phyloP scores from a whole-genome alignment of 164 flowering plant genomes.

The Chimonanthus salicifolius region DNA sequence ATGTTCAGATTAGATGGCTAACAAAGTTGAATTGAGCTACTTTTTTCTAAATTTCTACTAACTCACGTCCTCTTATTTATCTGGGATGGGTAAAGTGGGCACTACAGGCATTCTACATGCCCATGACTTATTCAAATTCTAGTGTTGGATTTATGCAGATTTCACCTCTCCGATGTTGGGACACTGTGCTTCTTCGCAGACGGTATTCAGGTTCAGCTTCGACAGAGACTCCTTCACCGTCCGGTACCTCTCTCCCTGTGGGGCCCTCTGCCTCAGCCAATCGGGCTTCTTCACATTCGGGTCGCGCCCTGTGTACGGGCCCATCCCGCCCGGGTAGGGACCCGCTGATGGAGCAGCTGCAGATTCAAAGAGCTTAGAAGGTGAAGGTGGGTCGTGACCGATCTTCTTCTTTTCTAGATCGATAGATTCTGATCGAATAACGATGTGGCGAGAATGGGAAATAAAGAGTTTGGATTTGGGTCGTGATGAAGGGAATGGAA shows the following conservation, averaged over 20 bases:
- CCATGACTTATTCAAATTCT: too few relatives aligned
- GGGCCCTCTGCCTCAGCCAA: constrained; percentile 86
- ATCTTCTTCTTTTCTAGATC: constrained; percentile 14
- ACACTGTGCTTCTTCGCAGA: constrained; percentile 94
- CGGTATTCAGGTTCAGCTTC: constrained; percentile 71
- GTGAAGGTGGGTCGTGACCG: background rate
- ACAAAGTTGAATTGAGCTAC: too few relatives aligned
- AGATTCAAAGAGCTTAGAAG: constrained; percentile 29
- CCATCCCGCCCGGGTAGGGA: constrained; percentile 51
- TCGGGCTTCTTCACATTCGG: constrained; percentile 77
- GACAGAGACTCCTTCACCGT: constrained; percentile 69
- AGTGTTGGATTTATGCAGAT: too few relatives aligned
- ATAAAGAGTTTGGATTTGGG: constrained; percentile 9
- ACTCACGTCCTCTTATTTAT: too few relatives aligned
- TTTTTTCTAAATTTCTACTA: too few relatives aligned
- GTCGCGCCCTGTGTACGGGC: constrained; percentile 74
- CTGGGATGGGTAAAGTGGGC: too few relatives aligned
- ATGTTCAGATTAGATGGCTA: too few relatives aligned
- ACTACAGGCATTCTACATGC: too few relatives aligned
- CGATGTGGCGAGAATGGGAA: background rate
- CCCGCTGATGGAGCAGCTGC: constrained; percentile 11
- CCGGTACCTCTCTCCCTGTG: constrained; percentile 67
- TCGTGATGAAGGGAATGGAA: constrained; percentile 11
- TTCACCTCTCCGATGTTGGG: constrained; percentile 91
- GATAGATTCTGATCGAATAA: constrained; percentile 16